Conservation (phyloP, 2,329 filamentous ascomycete species). For the Herpotrichia juniperi region DNA sequence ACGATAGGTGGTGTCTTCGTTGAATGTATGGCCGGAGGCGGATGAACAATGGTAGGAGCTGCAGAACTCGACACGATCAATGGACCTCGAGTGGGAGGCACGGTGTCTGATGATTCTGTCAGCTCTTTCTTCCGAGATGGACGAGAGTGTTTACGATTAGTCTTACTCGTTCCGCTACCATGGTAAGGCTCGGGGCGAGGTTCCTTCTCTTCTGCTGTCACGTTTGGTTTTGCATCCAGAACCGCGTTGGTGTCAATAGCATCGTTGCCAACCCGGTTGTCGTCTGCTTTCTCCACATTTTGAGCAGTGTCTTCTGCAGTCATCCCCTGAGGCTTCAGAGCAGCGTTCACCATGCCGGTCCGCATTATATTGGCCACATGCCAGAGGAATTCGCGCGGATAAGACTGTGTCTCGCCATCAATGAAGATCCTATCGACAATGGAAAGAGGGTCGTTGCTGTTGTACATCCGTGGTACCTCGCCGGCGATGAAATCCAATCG, state of each 20-base stretch:
- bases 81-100: not conserved
- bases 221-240: not conserved
- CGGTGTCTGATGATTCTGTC: not conserved
- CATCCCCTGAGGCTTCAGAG: slow-evolving; percentile 6
- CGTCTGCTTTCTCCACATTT: not conserved
- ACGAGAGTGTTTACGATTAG: slow-evolving; percentile 2
- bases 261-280: not conserved
- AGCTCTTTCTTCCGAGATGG: slow-evolving; percentile 1
- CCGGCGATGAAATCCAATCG: slow-evolving; percentile 24
- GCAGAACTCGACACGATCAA: not conserved
- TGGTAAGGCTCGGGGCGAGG: not conserved
- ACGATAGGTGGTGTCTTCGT: not conserved
- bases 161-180: slow-evolving; percentile 8
- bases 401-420: slow-evolving; percentile 25
- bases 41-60: not conserved
- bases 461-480: slow-evolving; percentile 22
- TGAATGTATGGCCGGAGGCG: not conserved
- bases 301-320: slow-evolving; percentile 3
- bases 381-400: slow-evolving; percentile 37
- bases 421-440: slow-evolving; percentile 38
- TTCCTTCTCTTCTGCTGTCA: not conserved
- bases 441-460: slow-evolving; percentile 21
- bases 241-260: not conserved
- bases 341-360: slow-evolving; percentile 14
- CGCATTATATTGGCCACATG: slow-evolving; percentile 33